Conservation (phyloP, 495 filamentous ascomycete species). For the Saxophila tyrrhenica region DNA sequence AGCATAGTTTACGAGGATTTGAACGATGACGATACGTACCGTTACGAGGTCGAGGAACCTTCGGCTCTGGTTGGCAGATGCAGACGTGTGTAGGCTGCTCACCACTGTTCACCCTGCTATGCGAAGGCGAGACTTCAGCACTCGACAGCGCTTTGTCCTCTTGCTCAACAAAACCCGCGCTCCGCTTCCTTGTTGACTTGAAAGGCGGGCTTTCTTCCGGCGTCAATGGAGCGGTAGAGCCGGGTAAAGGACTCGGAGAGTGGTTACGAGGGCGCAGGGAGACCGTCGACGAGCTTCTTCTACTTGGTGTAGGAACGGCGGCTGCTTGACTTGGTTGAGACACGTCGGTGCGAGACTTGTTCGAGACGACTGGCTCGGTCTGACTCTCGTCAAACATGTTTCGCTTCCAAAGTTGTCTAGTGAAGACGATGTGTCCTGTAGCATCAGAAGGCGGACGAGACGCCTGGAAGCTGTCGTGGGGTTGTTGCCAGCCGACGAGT, state of each 20-base stretch:
- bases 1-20: neutral
- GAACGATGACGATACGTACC: conserved; percentile 44
- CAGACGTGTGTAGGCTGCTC: conserved; percentile 47
- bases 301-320: too few relatives aligned
- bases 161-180: conserved; percentile 14
- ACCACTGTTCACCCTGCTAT: conserved; percentile 19
- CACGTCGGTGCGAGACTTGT: conserved; percentile 12
- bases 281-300: conserved; percentile 9
- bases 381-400: conserved; percentile 13
- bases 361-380: conserved; percentile 7
- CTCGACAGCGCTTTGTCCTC: conserved; percentile 14
- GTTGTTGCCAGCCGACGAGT: neutral
- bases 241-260: conserved; percentile 8
- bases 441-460: conserved; percentile 3
- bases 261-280: conserved; percentile 8
- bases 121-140: conserved; percentile 13
- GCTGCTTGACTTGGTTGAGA: neutral
- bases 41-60: conserved; percentile 89
- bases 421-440: conserved; percentile 16
- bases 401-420: conserved; percentile 21
- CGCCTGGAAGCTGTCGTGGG: neutral
- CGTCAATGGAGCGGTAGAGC: conserved; percentile 18
- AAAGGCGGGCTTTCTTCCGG: conserved; percentile 19
- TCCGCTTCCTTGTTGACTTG: conserved; percentile 20
- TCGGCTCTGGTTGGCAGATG: conserved; percentile 85